Evolutionary conservation across 768 basidiomycete species (phyloP).

Genomic region (Lentinula edodes): DNA sequence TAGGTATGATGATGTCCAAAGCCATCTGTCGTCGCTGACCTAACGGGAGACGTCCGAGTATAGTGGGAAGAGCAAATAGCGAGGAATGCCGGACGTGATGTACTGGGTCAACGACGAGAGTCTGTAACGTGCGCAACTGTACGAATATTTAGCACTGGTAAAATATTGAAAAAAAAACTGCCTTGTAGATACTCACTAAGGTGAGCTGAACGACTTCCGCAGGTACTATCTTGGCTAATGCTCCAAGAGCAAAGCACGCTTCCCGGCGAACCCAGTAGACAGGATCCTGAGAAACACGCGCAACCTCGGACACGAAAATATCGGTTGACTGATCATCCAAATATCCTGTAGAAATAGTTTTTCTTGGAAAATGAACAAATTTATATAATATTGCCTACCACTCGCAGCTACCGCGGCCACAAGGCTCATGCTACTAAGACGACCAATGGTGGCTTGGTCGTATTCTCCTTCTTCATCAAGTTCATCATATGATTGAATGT

Average conservation of each 20-base stretch:
- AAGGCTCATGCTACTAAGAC: slow-evolving; percentile 88
- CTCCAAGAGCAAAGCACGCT: slow-evolving; percentile 83
- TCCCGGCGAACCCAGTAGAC: slow-evolving; percentile 80
- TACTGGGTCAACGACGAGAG: slow-evolving; percentile 57
- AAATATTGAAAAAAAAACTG: not conserved
- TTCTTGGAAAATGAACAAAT: not conserved
- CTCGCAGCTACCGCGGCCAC: slow-evolving; percentile 84
- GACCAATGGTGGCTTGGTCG: slow-evolving; percentile 79
- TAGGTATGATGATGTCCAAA: slow-evolving; percentile 54
- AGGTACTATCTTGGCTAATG: slow-evolving; percentile 84
- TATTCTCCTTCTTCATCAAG: slow-evolving; percentile 37
- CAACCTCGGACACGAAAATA: slow-evolving; percentile 71
- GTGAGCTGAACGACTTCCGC: slow-evolving; percentile 59
- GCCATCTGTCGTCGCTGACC: slow-evolving; percentile 58
- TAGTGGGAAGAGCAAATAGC: slow-evolving; percentile 77
- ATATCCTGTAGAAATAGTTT: slow-evolving; percentile 33
- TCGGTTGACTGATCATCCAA: slow-evolving; percentile 49
- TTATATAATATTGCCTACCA: slow-evolving; percentile 36
- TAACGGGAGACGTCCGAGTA: slow-evolving; percentile 61
- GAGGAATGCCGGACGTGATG: slow-evolving; percentile 88
- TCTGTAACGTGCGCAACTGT: slow-evolving; percentile 78
- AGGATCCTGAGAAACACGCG: slow-evolving; percentile 57
- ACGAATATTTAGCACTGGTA: not conserved
- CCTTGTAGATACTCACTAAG: slow-evolving; percentile 41
- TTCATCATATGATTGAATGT: not conserved